Evolutionary conservation across 2,329 filamentous ascomycete genomes (phyloP).

Genomic region (Exserohilum turcica): DNA sequence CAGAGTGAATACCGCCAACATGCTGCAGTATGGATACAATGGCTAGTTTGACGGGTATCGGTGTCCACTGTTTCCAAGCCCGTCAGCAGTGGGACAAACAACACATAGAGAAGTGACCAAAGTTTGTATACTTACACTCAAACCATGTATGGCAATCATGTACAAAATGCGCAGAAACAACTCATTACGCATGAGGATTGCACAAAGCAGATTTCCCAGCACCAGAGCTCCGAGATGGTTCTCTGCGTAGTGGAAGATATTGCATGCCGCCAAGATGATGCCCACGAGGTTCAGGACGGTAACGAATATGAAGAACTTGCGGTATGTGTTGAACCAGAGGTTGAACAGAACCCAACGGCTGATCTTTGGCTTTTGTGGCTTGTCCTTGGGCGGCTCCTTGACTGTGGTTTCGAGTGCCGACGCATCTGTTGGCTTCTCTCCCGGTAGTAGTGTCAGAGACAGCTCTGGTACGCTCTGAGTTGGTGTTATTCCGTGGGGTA

Average conservation of each 20-base stretch:
- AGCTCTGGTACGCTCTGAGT: conserved; percentile 41
- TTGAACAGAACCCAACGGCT: conserved; percentile 39
- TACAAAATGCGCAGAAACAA: conserved; percentile 42
- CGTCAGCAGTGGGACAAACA: conserved; percentile 5
- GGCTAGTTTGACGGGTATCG: conserved; percentile 36
- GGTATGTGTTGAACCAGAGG: conserved; percentile 46
- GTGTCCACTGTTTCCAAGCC: conserved; percentile 35
- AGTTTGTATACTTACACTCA: conserved; percentile 31
- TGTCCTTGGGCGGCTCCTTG: conserved; percentile 18
- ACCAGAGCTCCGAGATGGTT: conserved; percentile 43
- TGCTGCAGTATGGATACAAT: conserved; percentile 43
- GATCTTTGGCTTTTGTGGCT: conserved; percentile 28
- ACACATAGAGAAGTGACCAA: no score
- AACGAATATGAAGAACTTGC: conserved; percentile 44
- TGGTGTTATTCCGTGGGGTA: conserved; percentile 44
- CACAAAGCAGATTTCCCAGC: conserved; percentile 39
- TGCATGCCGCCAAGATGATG: conserved; percentile 37
- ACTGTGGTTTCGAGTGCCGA: conserved; percentile 19
- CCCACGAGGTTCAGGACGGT: conserved; percentile 37
- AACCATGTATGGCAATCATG: conserved; percentile 38
- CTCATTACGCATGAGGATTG: conserved; percentile 43
- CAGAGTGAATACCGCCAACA: conserved; percentile 44
- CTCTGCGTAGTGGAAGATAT: conserved; percentile 38
- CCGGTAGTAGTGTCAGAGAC: conserved; percentile 29
- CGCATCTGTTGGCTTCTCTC: conserved; percentile 23